These are phyloP conservation scores for Graphilbum sp. DNA, from an alignment of 2,329 filamentous ascomycete genomes.

Conservation along the genomic window DNA sequence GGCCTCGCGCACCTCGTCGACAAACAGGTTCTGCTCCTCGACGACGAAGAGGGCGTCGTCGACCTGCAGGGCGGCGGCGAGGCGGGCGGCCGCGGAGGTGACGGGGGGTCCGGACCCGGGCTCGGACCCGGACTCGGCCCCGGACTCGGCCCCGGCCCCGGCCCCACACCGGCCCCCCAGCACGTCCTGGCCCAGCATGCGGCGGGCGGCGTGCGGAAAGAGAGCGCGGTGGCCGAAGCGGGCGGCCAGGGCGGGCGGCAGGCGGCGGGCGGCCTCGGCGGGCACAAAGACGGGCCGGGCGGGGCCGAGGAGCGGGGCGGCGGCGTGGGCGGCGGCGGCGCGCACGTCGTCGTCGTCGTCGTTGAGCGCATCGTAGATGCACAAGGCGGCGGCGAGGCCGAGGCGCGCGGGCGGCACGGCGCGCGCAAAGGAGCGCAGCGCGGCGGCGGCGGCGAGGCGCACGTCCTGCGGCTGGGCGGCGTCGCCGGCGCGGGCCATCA, in stretches of 20 bases:
- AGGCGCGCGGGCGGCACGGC: conserved; percentile 1
- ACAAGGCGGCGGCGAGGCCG: conserved; percentile 37
- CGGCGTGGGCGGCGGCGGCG: conserved; percentile 38
- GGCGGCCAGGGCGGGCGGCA: conserved; percentile 25
- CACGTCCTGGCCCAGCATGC: conserved; percentile 27
- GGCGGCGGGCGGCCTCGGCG: conserved; percentile 27
- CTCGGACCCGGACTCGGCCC: no score
- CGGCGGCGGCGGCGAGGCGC: conserved; percentile 40
- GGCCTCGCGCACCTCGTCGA: conserved; percentile 65
- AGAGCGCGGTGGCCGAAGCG: conserved; percentile 17
- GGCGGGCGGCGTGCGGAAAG: conserved; percentile 25
- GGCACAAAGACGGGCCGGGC: conserved; percentile 26
- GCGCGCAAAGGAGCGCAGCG: conserved; percentile 32
- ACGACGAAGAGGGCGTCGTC: conserved; percentile 64
- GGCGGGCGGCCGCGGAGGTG: conserved; percentile 19
- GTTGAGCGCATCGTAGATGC: conserved; percentile 60
- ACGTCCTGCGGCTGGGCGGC: conserved; percentile 47
- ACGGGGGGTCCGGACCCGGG: conserved; percentile 5
- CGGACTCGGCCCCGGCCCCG: no score
- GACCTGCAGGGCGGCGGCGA: conserved; percentile 29
- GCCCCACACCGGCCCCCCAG: no score
- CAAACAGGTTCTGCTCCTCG: conserved; percentile 89
- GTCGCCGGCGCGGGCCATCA: conserved; percentile 30
- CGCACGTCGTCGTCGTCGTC: conserved; percentile 90
- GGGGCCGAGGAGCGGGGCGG: conserved; percentile 21